These are phyloP conservation scores for Suillus subaureus DNA, from an alignment of 768 basidiomycete genomes.

Conservation along the genomic window DNA sequence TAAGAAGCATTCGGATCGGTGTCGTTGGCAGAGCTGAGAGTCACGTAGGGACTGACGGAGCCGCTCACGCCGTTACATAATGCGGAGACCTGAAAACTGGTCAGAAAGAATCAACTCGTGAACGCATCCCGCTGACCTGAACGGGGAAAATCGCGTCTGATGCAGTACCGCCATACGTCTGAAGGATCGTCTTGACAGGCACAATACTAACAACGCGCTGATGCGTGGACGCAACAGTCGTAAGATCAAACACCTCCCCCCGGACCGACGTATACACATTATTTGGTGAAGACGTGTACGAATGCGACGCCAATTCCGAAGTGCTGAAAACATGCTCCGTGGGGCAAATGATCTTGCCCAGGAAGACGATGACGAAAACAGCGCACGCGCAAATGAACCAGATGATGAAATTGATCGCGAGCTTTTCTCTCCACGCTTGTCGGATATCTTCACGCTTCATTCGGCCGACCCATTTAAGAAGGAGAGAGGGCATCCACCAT, in stretches of 20 bases:
- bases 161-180: slow-evolving; percentile 74
- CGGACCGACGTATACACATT: slow-evolving; percentile 83
- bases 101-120: not conserved
- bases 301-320: slow-evolving; percentile 75
- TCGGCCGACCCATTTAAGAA: slow-evolving; percentile 72
- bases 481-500: slow-evolving; percentile 82
- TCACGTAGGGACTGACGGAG: slow-evolving; percentile 81
- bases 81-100: slow-evolving; percentile 69
- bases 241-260: slow-evolving; percentile 94
- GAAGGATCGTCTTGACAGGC: slow-evolving; percentile 69
- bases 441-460: slow-evolving; percentile 95
- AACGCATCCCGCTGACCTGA: slow-evolving; percentile 55
- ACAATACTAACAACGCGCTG: slow-evolving; percentile 70
- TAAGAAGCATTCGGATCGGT: slow-evolving; percentile 79
- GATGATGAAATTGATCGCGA: slow-evolving; percentile 92
- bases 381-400: slow-evolving; percentile 92
- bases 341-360: slow-evolving; percentile 91
- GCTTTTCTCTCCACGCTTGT: slow-evolving; percentile 97
- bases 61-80: slow-evolving; percentile 88
- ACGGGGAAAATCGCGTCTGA: slow-evolving; percentile 89
- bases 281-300: slow-evolving; percentile 60
- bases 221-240: slow-evolving; percentile 66
- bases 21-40: slow-evolving; percentile 74
- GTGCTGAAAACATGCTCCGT: slow-evolving; percentile 88
- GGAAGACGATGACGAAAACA: slow-evolving; percentile 89